Evolutionary conservation across 139 green algal genomes (phyloP), one percentile per base, ranked within the genome.

Genomic region (Tetraselmis striata): DNA sequence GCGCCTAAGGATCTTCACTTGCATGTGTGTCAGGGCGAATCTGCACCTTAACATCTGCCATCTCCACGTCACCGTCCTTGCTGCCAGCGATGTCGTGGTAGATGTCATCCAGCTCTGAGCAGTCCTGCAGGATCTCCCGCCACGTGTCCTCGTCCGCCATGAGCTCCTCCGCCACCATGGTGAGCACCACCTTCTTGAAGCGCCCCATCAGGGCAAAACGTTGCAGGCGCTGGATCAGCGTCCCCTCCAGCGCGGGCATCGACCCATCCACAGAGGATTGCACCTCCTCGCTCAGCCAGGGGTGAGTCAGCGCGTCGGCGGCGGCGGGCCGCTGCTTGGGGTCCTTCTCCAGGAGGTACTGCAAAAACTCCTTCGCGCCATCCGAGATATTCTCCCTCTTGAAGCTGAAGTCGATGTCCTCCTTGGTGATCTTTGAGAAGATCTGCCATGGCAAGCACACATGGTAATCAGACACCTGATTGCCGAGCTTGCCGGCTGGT

Each of bases 161-260:
- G 45, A 96, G 86, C 58, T 97, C 94, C 27, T 95, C 90, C 0
- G 92, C 91, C 32, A 98, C 96, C 84, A 95, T 94, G 77, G 88
- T 89, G 31, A 98, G 87, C 80, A 97, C 93, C 79, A 97, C 67
- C 89, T 97, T 94, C 90, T 98, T 98, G 30, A 98, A 86, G 30
- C 92, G 88, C 27, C 90, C 91, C 80, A 96, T 97, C 0, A 94
- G 97, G 28, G 90, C 93, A 89, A 96, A 97, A 77, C 94, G 93
- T 89, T 98, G 95, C 86, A 98, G 91, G 27, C 95, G 88, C 90
- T 97, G 93, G 32, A 92, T 83, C 45, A 67, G 11, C 18, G 45
- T 93, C 75, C 91, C 91, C 59, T 89, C 78, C 59, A 90, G 79
- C n/a, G n/a, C n/a, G 24, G 79, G 77, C 28, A 45, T 75, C n/a